Evolutionary conservation across 371 early-diverging fungal genomes (phyloP), one percentile per base, ranked within the genome.

Genomic region (Dinochytrium kinnereticum): DNA sequence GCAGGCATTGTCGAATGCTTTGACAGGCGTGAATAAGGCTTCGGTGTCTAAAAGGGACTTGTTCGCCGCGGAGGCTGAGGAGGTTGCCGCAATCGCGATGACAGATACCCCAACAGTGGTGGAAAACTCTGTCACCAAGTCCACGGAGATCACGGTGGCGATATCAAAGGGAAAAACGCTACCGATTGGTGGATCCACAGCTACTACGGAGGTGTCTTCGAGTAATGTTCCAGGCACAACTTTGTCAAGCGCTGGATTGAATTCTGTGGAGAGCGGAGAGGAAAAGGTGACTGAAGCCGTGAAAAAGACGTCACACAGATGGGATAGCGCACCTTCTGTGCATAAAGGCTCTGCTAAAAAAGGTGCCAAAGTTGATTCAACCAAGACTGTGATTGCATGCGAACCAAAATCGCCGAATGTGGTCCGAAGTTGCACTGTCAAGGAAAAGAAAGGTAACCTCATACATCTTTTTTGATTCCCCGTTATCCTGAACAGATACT

Each of bases 371-470:
- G 55, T 5, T 5, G 7, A 15, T 5, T 26, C 7, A 5, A 13
- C 10, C 10, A 53, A 53, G 7, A 53, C 55, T 5, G 55, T 53
- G 55, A 24, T 24, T 15, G 7, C 5, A 13, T 5, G 24, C 26
- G 55, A 53, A 13, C 55, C 55, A 53, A 44, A 44, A 26, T 26
- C 55, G n/a, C 36, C 61, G 37, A 61, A 61, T 26, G 61, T 61
- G 13, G 13, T 61, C 7, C 7, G 61, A 34, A 61, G 61, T 36
- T 61, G 61, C 36, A 61, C 61, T 2, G 61, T 61, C 13, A 61
- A 61, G 61, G 61, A 28, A 61, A 61, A 37, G 26, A 61, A 61
- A 34, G 61, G 61, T 61, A 34, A 61, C 19, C 57, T 10, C 36
- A 34, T 61, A 30, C 28, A 61, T 53, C 26, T 13, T n/a, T 53